These are phyloP conservation scores for Centrapalus pauciflorus DNA, from an alignment of 129 eudicot genomes.

Conservation along the genomic window DNA sequence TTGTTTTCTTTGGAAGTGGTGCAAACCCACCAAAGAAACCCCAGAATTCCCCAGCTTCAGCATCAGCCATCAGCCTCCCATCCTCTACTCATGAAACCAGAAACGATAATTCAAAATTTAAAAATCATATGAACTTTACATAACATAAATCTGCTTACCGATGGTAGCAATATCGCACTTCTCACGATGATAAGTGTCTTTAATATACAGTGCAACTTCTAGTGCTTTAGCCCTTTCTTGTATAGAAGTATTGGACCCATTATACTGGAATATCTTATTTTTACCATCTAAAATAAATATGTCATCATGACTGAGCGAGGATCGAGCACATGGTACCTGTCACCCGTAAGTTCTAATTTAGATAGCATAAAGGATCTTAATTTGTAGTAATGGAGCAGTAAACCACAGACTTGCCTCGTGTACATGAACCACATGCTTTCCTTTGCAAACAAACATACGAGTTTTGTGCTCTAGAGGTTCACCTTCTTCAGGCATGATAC, in stretches of 20 bases:
- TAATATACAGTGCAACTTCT: slow-evolving; percentile 84
- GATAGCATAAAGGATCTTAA: not conserved
- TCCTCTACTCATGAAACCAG: slow-evolving; percentile 47
- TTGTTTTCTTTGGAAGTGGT: slow-evolving; percentile 80
- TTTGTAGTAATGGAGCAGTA: not conserved
- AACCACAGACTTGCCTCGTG: slow-evolving; percentile 54
- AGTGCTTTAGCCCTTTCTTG: slow-evolving; percentile 97
- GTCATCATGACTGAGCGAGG: slow-evolving; percentile 84
- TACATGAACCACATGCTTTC: slow-evolving; percentile 86
- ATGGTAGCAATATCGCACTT: slow-evolving; percentile 83
- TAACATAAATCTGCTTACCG: slow-evolving; percentile 39
- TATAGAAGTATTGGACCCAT: slow-evolving; percentile 76
- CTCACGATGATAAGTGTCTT: slow-evolving; percentile 75
- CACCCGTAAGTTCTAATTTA: not conserved
- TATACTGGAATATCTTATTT: slow-evolving; percentile 82
- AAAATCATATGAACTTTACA: not conserved
- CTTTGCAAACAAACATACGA: slow-evolving; percentile 70
- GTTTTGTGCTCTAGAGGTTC: slow-evolving; percentile 60
- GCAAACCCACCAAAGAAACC: slow-evolving; percentile 94
- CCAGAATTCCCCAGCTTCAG: slow-evolving; percentile 95
- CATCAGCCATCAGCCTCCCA: slow-evolving; percentile 92
- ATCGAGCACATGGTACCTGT: slow-evolving; percentile 87
- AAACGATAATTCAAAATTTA: not conserved
- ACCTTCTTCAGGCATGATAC: slow-evolving; percentile 60
- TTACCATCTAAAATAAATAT: slow-evolving; percentile 69